Percentiles rank a stretch among this genome's conserved stretches.
These are phyloP conservation scores for Drechslerella dactyloides DNA, from an alignment of 2,329 filamentous ascomycete species.

Conservation along the genomic window DNA sequence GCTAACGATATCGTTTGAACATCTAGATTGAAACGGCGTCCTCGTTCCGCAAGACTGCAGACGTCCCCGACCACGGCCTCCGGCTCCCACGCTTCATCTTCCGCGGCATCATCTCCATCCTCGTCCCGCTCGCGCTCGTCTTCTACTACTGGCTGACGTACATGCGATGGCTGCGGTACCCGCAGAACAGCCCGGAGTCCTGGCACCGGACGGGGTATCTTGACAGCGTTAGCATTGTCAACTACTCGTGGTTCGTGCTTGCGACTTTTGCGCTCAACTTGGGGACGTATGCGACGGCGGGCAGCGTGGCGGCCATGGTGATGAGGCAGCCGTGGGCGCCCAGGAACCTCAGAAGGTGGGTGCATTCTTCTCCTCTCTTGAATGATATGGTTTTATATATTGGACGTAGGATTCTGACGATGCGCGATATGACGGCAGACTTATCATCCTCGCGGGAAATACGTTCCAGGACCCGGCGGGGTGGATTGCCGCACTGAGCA, in stretches of 20 bases:
- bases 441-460: slow-evolving; percentile 26
- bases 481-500: slow-evolving; percentile 20
- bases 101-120: slow-evolving; percentile 30
- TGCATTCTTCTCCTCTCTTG: not conserved
- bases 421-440: slow-evolving; percentile 5
- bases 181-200: slow-evolving; percentile 23
- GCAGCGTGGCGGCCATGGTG: slow-evolving; percentile 37
- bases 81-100: slow-evolving; percentile 27
- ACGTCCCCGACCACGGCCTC: slow-evolving; percentile 30
- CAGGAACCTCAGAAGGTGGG: slow-evolving; percentile 28
- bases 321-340: slow-evolving; percentile 41
- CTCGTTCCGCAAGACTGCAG: slow-evolving; percentile 27
- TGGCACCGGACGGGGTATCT: slow-evolving; percentile 38
- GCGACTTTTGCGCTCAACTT: slow-evolving; percentile 39
- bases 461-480: slow-evolving; percentile 45
- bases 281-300: slow-evolving; percentile 29
- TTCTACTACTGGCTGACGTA: slow-evolving; percentile 41
- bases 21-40: slow-evolving; percentile 7
- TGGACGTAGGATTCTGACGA: not conserved
- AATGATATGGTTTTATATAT: not conserved
- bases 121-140: slow-evolving; percentile 18
- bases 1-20: not conserved
- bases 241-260: slow-evolving; percentile 47
- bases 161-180: slow-evolving; percentile 36
- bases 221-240: slow-evolving; percentile 39